Percentiles rank a stretch among this genome's conserved stretches.
phyloP scores from a whole-genome alignment of 2,329 filamentous ascomycete species.

The Grosmannia penicillata region DNA sequence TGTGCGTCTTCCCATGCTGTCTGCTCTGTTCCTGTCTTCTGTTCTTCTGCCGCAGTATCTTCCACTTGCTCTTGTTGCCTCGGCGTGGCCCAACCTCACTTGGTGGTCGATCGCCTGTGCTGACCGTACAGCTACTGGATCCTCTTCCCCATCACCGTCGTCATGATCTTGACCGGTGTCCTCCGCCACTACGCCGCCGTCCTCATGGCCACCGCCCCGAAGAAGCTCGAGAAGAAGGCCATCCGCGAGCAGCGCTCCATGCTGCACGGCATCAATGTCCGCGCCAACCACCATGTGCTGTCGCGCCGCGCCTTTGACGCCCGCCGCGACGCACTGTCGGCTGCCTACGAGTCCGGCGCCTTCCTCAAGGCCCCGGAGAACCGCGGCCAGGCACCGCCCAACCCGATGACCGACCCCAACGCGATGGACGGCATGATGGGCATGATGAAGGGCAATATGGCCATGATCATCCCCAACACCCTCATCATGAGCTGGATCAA shows the following conservation, averaged over 20 bases:
- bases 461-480: slow-evolving; percentile 98
- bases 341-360: slow-evolving; percentile 69
- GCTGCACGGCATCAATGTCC: slow-evolving; percentile 69
- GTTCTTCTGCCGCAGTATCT: background rate
- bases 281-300: slow-evolving; percentile 67
- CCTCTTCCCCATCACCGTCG: slow-evolving; percentile 86
- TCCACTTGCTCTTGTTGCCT: background rate
- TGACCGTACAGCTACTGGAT: slow-evolving; percentile 75
- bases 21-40: background rate
- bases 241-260: slow-evolving; percentile 80
- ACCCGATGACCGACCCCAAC: slow-evolving; percentile 88
- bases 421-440: slow-evolving; percentile 99
- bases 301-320: slow-evolving; percentile 62
- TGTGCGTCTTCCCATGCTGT: slow-evolving; percentile 44
- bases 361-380: slow-evolving; percentile 83
- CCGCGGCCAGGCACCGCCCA: slow-evolving; percentile 74
- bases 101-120: background rate
- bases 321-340: slow-evolving; percentile 67
- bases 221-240: slow-evolving; percentile 59
- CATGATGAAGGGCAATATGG: slow-evolving; percentile 99
- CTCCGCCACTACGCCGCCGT: slow-evolving; percentile 92
- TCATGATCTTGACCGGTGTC: slow-evolving; percentile 94
- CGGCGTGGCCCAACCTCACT: background rate
- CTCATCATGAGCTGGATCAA: slow-evolving; percentile 99
- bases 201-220: slow-evolving; percentile 74